Evolutionary conservation across 441 rosid genomes (phyloP).

Genomic region (Populus hybrid): DNA sequence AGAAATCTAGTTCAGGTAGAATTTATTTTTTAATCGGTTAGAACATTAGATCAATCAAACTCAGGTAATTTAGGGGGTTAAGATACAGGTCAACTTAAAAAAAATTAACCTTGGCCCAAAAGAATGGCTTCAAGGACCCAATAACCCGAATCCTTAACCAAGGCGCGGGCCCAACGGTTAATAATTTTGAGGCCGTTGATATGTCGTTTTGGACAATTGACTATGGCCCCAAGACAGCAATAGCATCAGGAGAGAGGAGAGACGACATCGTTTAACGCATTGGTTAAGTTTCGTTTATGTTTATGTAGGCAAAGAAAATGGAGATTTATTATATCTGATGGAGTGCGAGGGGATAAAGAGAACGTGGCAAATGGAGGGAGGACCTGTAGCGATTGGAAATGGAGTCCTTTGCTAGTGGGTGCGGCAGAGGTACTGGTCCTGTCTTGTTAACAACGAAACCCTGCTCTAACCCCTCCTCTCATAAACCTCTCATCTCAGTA

Average conservation of each 20-base stretch:
- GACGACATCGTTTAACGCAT: neutral
- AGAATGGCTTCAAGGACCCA: neutral
- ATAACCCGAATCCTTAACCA: neutral
- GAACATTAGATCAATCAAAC: no score
- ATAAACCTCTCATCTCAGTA: neutral
- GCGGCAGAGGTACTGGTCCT: neutral
- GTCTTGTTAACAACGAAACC: constrained; percentile 18
- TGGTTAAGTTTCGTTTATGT: neutral
- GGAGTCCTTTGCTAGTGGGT: constrained; percentile 3
- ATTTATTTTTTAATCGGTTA: no score
- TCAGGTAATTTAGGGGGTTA: no score
- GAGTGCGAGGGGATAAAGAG: constrained; percentile 39
- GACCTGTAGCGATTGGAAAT: constrained; percentile 11
- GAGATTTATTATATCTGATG: neutral
- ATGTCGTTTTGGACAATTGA: no score
- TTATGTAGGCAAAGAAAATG: neutral
- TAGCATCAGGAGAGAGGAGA: neutral
- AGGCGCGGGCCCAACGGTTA: neutral
- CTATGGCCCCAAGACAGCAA: neutral
- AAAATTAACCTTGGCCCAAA: no score
- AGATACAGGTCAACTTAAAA: no score
- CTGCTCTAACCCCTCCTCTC: constrained; percentile 5
- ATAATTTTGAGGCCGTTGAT: neutral
- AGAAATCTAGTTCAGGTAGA: no score
- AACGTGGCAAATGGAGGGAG: constrained; percentile 48